Evolutionary conservation across 257 asterid genomes (phyloP), one percentile per base, ranked within the genome.

Genomic region (Misopates orontium): DNA sequence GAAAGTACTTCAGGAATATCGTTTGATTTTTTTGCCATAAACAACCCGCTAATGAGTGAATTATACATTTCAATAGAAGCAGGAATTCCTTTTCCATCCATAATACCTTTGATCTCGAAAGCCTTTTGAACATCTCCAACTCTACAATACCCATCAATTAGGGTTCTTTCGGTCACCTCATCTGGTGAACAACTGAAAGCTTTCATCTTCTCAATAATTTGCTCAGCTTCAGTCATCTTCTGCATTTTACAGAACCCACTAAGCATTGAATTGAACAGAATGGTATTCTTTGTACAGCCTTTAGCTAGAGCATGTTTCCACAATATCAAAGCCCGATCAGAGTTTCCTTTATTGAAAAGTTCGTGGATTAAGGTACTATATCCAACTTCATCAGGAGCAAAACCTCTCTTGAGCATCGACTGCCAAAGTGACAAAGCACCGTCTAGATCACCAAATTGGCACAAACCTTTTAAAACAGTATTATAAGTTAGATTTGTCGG

Each of bases 391-490:
- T 93, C 77, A 25, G 96, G 91, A 66, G 71, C 66, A 67, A 83
- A 21, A 55, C 95, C 99, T 80, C 85, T 82, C 62, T 83, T 68
- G 74, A 86, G 79, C 96, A 93, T 93, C 75, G 71, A 50, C 62
- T 66, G 74, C 96, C 96, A 93, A 64, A 90, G 85, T 59, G 62
- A 69, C 84, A 88, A 75, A 78, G 96, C 97, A 82, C 88, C 90
- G 55, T 75, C 81, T 54, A 86, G 41, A 67, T 80, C 74, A 68
- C 87, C 86, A 65, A 64, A 68, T 50, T 71, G 75, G 73, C 95
- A 79, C 54, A 90, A 64, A 56, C 99, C 97, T 83, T 90, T 93
- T 67, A 93, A 62, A 39, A 90, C 82, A 45, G 85, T 84, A 67
- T 88, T 93, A 78, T 87, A 90, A 68, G 95, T 93, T 66, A 90